A percentile compares a stretch with the other conserved stretches of the same genome.
Evolutionary conservation across 2,329 filamentous ascomycete species (phyloP).

Genomic region (Colletotrichum gigasporum): DNA sequence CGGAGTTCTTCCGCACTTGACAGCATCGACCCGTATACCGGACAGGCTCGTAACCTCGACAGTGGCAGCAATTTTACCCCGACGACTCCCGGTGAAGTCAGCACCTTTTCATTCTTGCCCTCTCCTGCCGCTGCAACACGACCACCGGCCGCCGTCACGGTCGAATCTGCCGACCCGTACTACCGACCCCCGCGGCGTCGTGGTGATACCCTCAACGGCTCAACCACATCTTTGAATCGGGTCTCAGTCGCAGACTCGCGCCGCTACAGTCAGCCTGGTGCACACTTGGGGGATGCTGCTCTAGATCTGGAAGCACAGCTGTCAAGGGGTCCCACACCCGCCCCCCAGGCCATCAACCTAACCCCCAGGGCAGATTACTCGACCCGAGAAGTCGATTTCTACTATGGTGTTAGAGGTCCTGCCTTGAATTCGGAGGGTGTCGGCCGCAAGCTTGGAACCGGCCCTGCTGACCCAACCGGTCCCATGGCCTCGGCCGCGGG

Average conservation of each 20-base stretch:
- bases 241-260: conserved; percentile 45
- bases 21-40: conserved; percentile 56
- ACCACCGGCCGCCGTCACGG: conserved; percentile 51
- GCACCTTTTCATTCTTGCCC: conserved; percentile 76
- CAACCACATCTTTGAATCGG: conserved; percentile 42
- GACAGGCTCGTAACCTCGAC: conserved; percentile 58
- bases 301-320: conserved; percentile 51
- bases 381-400: conserved; percentile 95
- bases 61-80: conserved; percentile 74
- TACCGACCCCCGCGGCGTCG: conserved; percentile 85
- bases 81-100: conserved; percentile 77
- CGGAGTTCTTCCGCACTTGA: conserved; percentile 66
- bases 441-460: conserved; percentile 88
- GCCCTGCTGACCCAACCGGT: conserved; percentile 92
- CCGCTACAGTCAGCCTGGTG: conserved; percentile 47
- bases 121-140: conserved; percentile 60
- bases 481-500: conserved; percentile 89
- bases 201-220: conserved; percentile 65
- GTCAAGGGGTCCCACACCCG: conserved; percentile 55
- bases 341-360: conserved; percentile 52
- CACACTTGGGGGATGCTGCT: conserved; percentile 45
- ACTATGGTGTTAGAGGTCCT: conserved; percentile 91
- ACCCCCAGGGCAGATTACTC: conserved; percentile 83
- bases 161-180: conserved; percentile 77
- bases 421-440: conserved; percentile 84